phyloP scores from a whole-genome alignment of 768 basidiomycete genomes.

The Leccinum broughii region DNA sequence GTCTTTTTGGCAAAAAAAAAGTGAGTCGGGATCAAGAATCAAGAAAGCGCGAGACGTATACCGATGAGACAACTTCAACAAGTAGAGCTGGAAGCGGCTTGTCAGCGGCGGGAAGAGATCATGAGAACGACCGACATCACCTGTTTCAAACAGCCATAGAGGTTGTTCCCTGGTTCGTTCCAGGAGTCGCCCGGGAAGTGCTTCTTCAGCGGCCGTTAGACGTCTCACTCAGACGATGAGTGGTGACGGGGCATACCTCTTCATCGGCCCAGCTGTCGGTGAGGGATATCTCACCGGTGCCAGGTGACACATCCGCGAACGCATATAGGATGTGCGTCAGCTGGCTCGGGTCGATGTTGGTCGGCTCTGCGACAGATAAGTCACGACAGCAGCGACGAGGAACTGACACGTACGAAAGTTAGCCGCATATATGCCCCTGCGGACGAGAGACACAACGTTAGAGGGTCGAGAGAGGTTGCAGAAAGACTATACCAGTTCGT shows the following conservation, averaged over 20 bases:
- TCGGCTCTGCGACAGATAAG: constrained; percentile 50
- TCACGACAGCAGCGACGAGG: background rate
- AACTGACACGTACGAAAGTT: constrained; percentile 53
- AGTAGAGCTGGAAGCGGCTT: constrained; percentile 35
- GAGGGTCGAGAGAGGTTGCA: background rate
- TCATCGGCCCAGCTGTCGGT: constrained; percentile 78
- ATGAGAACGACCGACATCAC: constrained; percentile 33
- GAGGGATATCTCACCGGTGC: constrained; percentile 60
- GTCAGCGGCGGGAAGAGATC: background rate
- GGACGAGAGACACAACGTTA: background rate
- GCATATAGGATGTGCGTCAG: constrained; percentile 81
- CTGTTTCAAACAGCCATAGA: constrained; percentile 83
- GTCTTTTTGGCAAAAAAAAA: constrained; percentile 23
- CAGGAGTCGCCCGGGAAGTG: constrained; percentile 72
- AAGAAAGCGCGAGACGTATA: constrained; percentile 9
- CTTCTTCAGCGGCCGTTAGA: constrained; percentile 45
- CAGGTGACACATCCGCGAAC: constrained; percentile 70
- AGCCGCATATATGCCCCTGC: constrained; percentile 59
- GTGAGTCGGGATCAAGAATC: background rate
- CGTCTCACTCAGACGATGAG: background rate
- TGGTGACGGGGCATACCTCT: constrained; percentile 40
- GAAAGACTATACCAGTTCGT: constrained; percentile 33
- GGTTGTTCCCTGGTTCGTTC: constrained; percentile 72
- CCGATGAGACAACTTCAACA: constrained; percentile 61
- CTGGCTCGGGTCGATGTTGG: constrained; percentile 54